phyloP scores from a whole-genome alignment of 805 yeast genomes.

The Saturnispora ahearnii region DNA sequence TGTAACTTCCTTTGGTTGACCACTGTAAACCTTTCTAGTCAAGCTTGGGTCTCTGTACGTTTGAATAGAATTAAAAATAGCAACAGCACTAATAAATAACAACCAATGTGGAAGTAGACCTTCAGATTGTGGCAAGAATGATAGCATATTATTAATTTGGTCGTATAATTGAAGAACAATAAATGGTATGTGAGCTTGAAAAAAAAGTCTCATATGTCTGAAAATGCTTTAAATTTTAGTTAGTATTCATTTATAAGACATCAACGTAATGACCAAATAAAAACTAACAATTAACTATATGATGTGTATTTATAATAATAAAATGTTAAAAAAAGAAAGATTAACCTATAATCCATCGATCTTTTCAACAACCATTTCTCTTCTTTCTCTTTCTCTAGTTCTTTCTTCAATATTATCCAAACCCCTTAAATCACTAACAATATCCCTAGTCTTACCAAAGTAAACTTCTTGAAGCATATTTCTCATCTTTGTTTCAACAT shows the following conservation, averaged over 20 bases:
- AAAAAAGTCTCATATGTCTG: too few species aligned
- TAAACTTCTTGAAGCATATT: conserved; percentile 86
- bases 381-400: conserved; percentile 31
- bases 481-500: conserved; percentile 78
- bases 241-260: too few species aligned
- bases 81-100: conserved; percentile 75
- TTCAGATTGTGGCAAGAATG: conserved; percentile 34
- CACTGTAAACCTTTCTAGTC: conserved; percentile 72
- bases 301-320: too few species aligned
- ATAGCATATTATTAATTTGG: conserved; percentile 4
- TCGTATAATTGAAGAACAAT: too few species aligned
- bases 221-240: too few species aligned
- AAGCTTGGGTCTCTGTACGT: conserved; percentile 64
- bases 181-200: too few species aligned
- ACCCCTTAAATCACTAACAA: conserved; percentile 61
- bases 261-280: not conserved
- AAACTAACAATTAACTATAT: not conserved
- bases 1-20: conserved; percentile 48
- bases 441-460: conserved; percentile 89
- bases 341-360: not conserved
- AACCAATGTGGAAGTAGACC: conserved; percentile 73
- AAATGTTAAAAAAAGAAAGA: not conserved
- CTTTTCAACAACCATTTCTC: conserved; percentile 20
- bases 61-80: conserved; percentile 83
- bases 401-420: conserved; percentile 29